These are phyloP conservation scores for Lepiota brunneoincarnata DNA, from an alignment of 768 basidiomycete genomes.

Conservation along the genomic window DNA sequence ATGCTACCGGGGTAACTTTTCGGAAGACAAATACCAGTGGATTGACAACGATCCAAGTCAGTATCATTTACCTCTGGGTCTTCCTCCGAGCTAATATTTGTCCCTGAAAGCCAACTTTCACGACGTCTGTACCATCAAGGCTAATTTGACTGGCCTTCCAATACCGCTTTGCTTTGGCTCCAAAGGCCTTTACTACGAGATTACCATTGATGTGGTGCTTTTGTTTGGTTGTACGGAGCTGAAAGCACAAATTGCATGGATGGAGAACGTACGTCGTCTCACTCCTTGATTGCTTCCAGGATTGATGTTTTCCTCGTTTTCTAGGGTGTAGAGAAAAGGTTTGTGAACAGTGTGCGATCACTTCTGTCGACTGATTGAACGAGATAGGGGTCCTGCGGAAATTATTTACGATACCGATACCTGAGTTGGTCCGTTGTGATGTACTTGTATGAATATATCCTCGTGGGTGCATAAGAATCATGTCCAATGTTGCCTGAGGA, in stretches of 20 bases:
- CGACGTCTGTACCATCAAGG: constrained; percentile 26
- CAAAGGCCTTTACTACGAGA: constrained; percentile 24
- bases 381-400: constrained; percentile 33
- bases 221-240: constrained; percentile 55
- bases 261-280: constrained; percentile 36
- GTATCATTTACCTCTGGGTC: background rate
- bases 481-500: too few relatives aligned
- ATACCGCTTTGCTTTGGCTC: constrained; percentile 15
- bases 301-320: background rate
- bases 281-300: background rate
- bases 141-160: constrained; percentile 22
- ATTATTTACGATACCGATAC: constrained; percentile 27
- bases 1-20: constrained; percentile 6
- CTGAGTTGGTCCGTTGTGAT: background rate
- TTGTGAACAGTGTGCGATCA: background rate
- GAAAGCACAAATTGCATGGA: constrained; percentile 50
- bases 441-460: constrained; percentile 5
- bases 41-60: constrained; percentile 10
- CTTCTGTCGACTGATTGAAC: background rate
- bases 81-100: too few relatives aligned
- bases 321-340: constrained; percentile 37
- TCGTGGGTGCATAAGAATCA: too few relatives aligned
- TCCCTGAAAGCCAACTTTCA: constrained; percentile 24
- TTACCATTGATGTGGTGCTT: constrained; percentile 41
- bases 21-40: background rate